A percentile compares a stretch with the other conserved stretches of the same genome.
These are phyloP conservation scores for Calonectria hongkongensis DNA, from an alignment of 2,329 filamentous ascomycete genomes.

Conservation along the genomic window DNA sequence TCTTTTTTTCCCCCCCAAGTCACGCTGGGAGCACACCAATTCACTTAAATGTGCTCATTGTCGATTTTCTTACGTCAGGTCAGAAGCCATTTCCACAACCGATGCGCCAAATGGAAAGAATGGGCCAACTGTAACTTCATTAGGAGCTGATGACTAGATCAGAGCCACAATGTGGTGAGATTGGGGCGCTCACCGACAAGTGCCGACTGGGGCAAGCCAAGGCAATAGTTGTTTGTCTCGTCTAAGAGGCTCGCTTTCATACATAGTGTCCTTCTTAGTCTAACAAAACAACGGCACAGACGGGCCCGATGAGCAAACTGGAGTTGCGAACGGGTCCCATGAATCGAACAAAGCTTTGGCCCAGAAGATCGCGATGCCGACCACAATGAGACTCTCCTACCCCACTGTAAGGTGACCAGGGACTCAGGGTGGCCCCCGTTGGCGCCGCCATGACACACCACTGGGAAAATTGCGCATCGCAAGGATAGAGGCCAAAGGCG, in stretches of 20 bases:
- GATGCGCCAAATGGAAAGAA: background rate
- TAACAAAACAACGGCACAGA: conserved; percentile 21
- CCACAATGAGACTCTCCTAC: conserved; percentile 23
- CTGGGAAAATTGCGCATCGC: conserved; percentile 43
- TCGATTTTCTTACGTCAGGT: conserved; percentile 10
- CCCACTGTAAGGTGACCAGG: conserved; percentile 29
- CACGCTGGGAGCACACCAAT: background rate
- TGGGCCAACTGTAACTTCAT: background rate
- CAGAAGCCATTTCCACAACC: background rate
- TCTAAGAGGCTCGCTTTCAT: conserved; percentile 13
- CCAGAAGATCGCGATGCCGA: conserved; percentile 21
- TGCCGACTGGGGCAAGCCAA: conserved; percentile 32
- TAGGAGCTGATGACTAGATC: background rate
- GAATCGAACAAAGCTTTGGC: conserved; percentile 28
- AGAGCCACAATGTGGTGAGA: conserved; percentile 33
- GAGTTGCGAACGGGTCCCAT: conserved; percentile 22
- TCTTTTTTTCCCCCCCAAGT: background rate
- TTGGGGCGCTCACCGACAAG: conserved; percentile 41
- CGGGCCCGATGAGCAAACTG: conserved; percentile 8
- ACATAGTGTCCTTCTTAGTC: conserved; percentile 20
- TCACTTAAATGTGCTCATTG: no score
- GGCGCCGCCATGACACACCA: conserved; percentile 46
- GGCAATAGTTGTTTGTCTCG: conserved; percentile 11
- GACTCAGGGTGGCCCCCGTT: conserved; percentile 33
- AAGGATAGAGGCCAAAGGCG: conserved; percentile 40